Evolutionary conservation across 805 yeast genomes (phyloP).

Genomic region (Wickerhamomyces mucosus): DNA sequence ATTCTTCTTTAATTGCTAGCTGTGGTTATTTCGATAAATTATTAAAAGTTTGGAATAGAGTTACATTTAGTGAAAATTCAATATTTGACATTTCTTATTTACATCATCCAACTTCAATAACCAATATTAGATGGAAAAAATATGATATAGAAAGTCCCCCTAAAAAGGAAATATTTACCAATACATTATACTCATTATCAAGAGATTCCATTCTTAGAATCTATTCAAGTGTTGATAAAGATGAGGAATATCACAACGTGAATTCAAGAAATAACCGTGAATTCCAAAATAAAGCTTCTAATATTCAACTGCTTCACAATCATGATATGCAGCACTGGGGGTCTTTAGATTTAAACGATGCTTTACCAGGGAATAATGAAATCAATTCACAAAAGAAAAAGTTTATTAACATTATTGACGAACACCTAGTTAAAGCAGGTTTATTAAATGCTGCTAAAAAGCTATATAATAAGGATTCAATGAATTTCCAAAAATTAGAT

Average conservation of each 20-base stretch:
- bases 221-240: slow-evolving; percentile 60
- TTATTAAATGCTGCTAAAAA: slow-evolving; percentile 8
- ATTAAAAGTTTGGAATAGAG: slow-evolving; percentile 72
- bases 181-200: slow-evolving; percentile 56
- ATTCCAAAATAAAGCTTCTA: too few species aligned
- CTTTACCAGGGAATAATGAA: too few species aligned
- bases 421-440: slow-evolving; percentile 24
- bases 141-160: slow-evolving; percentile 18
- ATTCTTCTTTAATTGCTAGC: slow-evolving; percentile 57
- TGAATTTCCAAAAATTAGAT: slow-evolving; percentile 25
- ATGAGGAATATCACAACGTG: too few species aligned
- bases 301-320: too few species aligned
- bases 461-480: slow-evolving; percentile 16
- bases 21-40: slow-evolving; percentile 53
- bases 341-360: slow-evolving; percentile 24
- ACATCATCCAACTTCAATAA: slow-evolving; percentile 52
- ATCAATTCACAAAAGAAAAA: too few species aligned
- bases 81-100: slow-evolving; percentile 62
- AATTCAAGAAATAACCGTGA: too few species aligned
- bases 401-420: slow-evolving; percentile 33
- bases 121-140: slow-evolving; percentile 49
- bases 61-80: slow-evolving; percentile 53
- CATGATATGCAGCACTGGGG: slow-evolving; percentile 52
- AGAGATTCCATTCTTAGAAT: slow-evolving; percentile 50
- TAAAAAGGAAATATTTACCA: slow-evolving; percentile 28